A percentile compares a stretch with the other conserved stretches of the same genome.
Conservation (phyloP, 805 yeast genomes). For the Candida boleticola region DNA sequence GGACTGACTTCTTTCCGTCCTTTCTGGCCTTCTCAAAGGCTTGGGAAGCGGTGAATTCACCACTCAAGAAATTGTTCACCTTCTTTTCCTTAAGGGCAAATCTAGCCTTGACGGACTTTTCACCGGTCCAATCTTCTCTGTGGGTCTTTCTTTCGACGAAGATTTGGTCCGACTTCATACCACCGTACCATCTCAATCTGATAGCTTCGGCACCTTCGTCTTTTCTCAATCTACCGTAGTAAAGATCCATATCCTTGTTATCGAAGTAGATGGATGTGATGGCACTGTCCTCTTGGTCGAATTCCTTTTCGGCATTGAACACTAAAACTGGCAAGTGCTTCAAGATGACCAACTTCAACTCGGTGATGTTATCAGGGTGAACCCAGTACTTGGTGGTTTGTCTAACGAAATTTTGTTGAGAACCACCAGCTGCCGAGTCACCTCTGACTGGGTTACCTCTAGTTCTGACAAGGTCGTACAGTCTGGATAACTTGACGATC, state of each 20-base stretch:
- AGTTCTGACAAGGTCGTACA: conserved; percentile 91
- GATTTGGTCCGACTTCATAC: conserved; percentile 88
- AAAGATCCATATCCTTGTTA: conserved; percentile 82
- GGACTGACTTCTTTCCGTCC: conserved; percentile 82
- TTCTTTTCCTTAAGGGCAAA: conserved; percentile 89
- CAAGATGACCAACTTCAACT: conserved; percentile 84
- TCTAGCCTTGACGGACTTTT: conserved; percentile 97
- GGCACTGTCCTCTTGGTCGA: conserved; percentile 91
- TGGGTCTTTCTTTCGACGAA: conserved; percentile 98
- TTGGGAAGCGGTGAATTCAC: conserved; percentile 82
- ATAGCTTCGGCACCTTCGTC: conserved; percentile 99
- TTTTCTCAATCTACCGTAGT: conserved; percentile 90
- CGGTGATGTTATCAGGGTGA: conserved; percentile 97
- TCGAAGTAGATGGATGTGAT: conserved; percentile 97
- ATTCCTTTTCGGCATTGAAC: conserved; percentile 94
- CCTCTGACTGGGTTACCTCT: conserved; percentile 94
- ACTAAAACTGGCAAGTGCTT: conserved; percentile 97
- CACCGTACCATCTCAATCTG: conserved; percentile 98
- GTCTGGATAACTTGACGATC: conserved; percentile 83
- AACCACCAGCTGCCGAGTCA: conserved; percentile 97
- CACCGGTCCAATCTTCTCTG: conserved; percentile 99
- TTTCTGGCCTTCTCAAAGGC: conserved; percentile 90
- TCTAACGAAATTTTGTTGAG: conserved; percentile 96
- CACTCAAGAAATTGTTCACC: conserved; percentile 79
- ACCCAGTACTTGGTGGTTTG: conserved; percentile 99